A percentile compares a stretch with the other conserved stretches of the same genome.
phyloP scores from a whole-genome alignment of 768 basidiomycete species.

The Phylloporus sp. region DNA sequence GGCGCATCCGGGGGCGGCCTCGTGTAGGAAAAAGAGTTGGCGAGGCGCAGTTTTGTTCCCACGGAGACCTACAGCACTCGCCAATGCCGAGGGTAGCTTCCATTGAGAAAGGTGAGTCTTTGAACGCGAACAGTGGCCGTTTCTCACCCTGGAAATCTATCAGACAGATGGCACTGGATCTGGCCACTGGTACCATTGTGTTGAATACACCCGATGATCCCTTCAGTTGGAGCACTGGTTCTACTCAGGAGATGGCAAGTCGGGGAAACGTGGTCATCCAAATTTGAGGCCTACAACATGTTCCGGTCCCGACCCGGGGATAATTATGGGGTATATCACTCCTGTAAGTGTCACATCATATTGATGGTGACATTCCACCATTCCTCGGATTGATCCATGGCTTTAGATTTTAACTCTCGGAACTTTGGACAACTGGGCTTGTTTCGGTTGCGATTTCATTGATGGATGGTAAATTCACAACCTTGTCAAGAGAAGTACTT shows the following conservation, averaged over 20 bases:
- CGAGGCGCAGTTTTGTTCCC: slow-evolving; percentile 1
- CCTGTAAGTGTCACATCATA: not conserved
- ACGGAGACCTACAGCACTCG: not conserved
- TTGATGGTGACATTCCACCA: not conserved
- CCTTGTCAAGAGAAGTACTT: not conserved
- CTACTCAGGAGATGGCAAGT: not conserved
- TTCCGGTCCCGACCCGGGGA: not conserved
- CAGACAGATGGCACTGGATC: not conserved
- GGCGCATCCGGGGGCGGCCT: not conserved
- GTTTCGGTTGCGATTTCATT: not conserved
- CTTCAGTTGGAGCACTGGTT: not conserved
- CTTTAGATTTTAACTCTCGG: not conserved
- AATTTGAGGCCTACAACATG: not conserved
- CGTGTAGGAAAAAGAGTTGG: not conserved
- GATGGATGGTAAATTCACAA: not conserved
- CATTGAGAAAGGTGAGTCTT: not conserved
- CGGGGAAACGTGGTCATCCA: not conserved
- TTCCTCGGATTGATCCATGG: not conserved
- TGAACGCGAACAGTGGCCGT: not conserved
- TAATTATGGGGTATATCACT: not conserved
- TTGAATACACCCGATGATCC: not conserved
- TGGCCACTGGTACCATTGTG: not conserved
- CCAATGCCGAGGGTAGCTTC: not conserved
- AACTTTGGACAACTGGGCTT: not conserved
- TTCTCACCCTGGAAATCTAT: not conserved